Conservation (phyloP, 2,329 filamentous ascomycete species). For the Rachicladosporium sp. region DNA sequence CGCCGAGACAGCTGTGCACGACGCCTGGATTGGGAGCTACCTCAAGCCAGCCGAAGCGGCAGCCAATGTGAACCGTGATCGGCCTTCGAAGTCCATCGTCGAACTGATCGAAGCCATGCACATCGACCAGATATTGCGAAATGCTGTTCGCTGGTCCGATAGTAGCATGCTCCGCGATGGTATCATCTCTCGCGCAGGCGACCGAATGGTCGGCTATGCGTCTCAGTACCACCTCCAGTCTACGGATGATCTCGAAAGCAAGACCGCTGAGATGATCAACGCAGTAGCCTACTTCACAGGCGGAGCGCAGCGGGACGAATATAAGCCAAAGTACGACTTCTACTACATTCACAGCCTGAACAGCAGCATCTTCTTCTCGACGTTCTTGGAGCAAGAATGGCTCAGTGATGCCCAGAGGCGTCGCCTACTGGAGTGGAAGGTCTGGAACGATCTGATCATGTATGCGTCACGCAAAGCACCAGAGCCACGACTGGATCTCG, state of each 20-base stretch:
- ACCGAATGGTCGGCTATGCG: conserved; percentile 51
- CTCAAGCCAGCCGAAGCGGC: conserved; percentile 43
- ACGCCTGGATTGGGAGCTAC: conserved; percentile 39
- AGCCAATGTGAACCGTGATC: conserved; percentile 19
- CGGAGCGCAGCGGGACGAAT: conserved; percentile 51
- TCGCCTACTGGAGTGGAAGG: conserved; percentile 71
- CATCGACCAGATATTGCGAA: conserved; percentile 43
- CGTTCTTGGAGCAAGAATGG: conserved; percentile 50
- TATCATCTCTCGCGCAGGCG: conserved; percentile 48
- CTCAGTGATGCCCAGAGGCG: conserved; percentile 48
- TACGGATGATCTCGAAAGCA: conserved; percentile 42
- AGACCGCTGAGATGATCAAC: conserved; percentile 59
- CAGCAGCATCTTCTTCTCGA: conserved; percentile 58
- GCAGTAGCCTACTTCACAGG: conserved; percentile 45
- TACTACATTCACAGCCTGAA: conserved; percentile 72
- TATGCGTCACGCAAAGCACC: conserved; percentile 60
- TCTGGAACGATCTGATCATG: conserved; percentile 58
- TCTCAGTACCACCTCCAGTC: conserved; percentile 39
- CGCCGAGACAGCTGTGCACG: conserved; percentile 63
- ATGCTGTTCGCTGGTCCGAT: conserved; percentile 27
- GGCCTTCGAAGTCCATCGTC: conserved; percentile 33
- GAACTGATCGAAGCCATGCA: conserved; percentile 51
- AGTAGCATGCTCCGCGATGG: conserved; percentile 56
- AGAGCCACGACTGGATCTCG: conserved; percentile 44
- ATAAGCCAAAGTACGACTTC: conserved; percentile 68